These are phyloP conservation scores for Xerophyta viscosa DNA, from an alignment of 106 monocot genomes.

Conservation along the genomic window DNA sequence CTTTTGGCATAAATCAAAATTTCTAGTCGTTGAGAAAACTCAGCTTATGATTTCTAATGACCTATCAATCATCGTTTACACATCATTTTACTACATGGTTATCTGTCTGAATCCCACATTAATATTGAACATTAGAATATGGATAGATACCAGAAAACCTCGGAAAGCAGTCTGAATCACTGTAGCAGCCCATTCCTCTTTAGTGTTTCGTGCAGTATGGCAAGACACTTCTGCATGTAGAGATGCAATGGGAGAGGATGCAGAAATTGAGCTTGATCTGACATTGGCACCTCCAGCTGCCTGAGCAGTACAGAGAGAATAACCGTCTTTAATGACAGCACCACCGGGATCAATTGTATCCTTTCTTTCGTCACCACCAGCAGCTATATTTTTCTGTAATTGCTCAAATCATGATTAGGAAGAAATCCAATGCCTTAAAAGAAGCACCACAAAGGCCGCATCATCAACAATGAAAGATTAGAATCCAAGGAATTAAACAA, in stretches of 20 bases:
- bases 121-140: no score
- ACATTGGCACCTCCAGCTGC: slow-evolving; percentile 11
- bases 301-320: slow-evolving; percentile 9
- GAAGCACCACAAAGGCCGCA: neutral
- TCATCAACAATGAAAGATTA: neutral
- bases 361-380: slow-evolving; percentile 23
- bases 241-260: slow-evolving; percentile 20
- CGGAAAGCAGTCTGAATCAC: slow-evolving; percentile 86
- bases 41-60: no score
- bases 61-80: no score
- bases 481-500: no score
- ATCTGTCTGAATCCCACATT: no score
- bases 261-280: slow-evolving; percentile 28
- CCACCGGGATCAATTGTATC: slow-evolving; percentile 27
- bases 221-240: slow-evolving; percentile 24
- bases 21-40: no score
- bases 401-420: slow-evolving; percentile 7
- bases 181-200: slow-evolving; percentile 70
- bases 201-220: slow-evolving; percentile 29
- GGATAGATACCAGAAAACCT: slow-evolving; percentile 62
- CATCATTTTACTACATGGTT: no score
- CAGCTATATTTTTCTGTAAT: slow-evolving; percentile 30
- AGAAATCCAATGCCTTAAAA: no score
- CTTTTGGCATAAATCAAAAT: no score
- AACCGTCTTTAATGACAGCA: slow-evolving; percentile 21